A percentile compares a stretch with the other conserved stretches of the same genome.
Evolutionary conservation across 345 rosid genomes (phyloP).

Genomic region (Lepidium africanum): DNA sequence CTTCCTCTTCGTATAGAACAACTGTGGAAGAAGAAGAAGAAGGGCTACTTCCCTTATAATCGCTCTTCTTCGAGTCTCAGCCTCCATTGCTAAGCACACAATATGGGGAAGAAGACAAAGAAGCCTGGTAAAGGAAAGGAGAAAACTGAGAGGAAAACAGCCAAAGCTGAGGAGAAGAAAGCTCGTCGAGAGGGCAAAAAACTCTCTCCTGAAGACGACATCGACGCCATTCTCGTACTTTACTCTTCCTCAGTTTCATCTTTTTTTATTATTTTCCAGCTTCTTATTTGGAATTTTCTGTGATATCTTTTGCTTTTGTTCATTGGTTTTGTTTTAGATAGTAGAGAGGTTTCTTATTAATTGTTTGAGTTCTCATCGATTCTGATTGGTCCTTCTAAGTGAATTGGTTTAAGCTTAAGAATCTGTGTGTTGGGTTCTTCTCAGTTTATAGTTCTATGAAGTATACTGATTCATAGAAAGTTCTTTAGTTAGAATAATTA

Average conservation of each 20-base stretch:
- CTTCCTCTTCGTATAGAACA: background rate
- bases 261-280: background rate
- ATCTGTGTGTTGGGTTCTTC: background rate
- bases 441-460: background rate
- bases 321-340: background rate
- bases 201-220: constrained; percentile 87
- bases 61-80: background rate
- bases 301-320: background rate
- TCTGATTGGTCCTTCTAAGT: background rate
- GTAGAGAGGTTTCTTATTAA: background rate
- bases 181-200: constrained; percentile 84
- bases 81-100: background rate
- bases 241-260: background rate
- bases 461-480: background rate
- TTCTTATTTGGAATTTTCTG: background rate
- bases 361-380: background rate
- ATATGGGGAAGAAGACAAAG: constrained; percentile 89
- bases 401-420: background rate
- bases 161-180: constrained; percentile 80
- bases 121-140: constrained; percentile 90
- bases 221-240: constrained; percentile 82
- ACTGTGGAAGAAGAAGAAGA: background rate
- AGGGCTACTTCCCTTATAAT: constrained; percentile 3
- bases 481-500: background rate
- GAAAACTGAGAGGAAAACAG: constrained; percentile 80